Conservation (phyloP, 2,329 filamentous ascomycete species). For the Tetracladium maxilliforme region DNA sequence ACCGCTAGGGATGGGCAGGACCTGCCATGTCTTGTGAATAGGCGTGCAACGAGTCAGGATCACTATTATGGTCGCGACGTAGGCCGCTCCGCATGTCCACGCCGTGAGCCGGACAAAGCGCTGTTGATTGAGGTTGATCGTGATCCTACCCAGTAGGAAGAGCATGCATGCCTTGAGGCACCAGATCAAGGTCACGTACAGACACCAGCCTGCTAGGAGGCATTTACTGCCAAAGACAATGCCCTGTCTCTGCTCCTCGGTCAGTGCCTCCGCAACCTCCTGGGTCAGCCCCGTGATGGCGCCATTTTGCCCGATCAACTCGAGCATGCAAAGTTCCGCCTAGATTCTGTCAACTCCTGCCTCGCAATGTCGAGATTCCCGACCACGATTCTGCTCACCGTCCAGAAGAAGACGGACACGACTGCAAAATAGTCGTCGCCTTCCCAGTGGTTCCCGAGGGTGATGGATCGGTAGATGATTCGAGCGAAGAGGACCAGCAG, state of each 20-base stretch:
- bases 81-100: too few relatives aligned
- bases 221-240: slow-evolving; percentile 18
- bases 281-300: slow-evolving; percentile 20
- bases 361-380: too few relatives aligned
- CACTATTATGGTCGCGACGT: too few relatives aligned
- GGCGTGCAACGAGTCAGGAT: too few relatives aligned
- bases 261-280: slow-evolving; percentile 15
- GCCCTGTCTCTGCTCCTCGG: slow-evolving; percentile 12
- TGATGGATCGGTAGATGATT: slow-evolving; percentile 22
- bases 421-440: slow-evolving; percentile 26
- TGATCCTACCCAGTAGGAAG: slow-evolving; percentile 25
- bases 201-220: slow-evolving; percentile 21
- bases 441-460: slow-evolving; percentile 21
- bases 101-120: slow-evolving; percentile 19
- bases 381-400: too few relatives aligned
- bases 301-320: slow-evolving; percentile 20
- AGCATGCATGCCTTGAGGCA: slow-evolving; percentile 24
- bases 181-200: slow-evolving; percentile 27
- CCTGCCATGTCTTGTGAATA: too few relatives aligned
- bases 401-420: slow-evolving; percentile 21
- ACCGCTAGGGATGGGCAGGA: too few relatives aligned
- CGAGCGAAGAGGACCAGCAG: slow-evolving; percentile 22
- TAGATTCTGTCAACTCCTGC: too few relatives aligned
- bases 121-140: slow-evolving; percentile 19
- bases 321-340: too few relatives aligned